Base-by-base conservation (phyloP, 2,329 filamentous ascomycete genomes). In the Fulvia fulva region DNA sequence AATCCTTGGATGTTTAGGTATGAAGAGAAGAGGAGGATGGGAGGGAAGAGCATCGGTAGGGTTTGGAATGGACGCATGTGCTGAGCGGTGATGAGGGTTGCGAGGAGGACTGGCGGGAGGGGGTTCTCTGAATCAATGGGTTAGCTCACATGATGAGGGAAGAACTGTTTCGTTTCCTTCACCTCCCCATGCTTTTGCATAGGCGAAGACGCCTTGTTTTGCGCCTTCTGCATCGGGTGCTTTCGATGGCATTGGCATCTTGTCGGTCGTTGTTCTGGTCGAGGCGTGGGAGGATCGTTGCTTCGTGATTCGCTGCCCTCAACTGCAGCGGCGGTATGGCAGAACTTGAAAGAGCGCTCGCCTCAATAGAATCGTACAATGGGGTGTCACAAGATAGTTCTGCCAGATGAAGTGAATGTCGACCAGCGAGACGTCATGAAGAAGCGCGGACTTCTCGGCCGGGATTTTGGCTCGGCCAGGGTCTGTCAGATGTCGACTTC, bases 31-130 rank as follows among this genome's bases (percentile, higher is more conserved):
- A 88, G 78, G 2, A 89, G 78, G 56, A 87, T 75, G 1, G 86
- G 85, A 4, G 86, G 82, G 70, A 89, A 88, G 62, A 86, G 73
- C 81, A 89, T 85, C 3, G 86, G 86, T 0, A 89, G 76, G 6
- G 78, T 69, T 69, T 86, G 85, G 72, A 87, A 84, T 7, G 87
- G 86, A n/a, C 84, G 83, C 45, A 82, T 77, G 75, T 88, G 83
- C 66, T 88, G 84, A 11, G 85, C 84, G 43, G 85, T 81, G 64
- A 88, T 82, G 45, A 89, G 77, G 8, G 85, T 86, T 57, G 87
- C 86, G 45, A 87, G 81, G 12, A 87, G 73, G 11, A 83, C 85
- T 23, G 87, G 82, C 1, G 86, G 84, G 30, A 89, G 80, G 8
- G 86, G 80, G 59, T 82, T 84, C 73, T 86, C 86, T 88, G 67